Evolutionary conservation across 306 rosid species (phyloP).

Genomic region (Castanea sativa): DNA sequence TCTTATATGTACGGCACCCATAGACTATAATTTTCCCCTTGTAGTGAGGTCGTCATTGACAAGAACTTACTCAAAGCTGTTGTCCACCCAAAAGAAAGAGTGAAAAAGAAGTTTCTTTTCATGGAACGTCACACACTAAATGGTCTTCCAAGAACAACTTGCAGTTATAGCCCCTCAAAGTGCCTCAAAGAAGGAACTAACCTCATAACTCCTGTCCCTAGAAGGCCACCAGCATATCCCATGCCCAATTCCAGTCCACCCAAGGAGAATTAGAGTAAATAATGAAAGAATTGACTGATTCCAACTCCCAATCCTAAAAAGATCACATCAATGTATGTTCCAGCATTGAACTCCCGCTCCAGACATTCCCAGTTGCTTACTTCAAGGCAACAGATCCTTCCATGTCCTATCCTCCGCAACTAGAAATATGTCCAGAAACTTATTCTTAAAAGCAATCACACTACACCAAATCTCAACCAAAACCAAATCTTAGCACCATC

Average conservation of each 20-base stretch:
- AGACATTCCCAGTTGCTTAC: not conserved
- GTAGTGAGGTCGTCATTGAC: not conserved
- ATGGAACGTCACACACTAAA: not conserved
- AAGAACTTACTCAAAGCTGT: not conserved
- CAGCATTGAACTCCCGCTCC: not conserved
- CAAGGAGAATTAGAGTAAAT: not conserved
- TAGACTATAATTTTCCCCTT: too few relatives aligned
- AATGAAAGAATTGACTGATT: not conserved
- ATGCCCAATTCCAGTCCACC: not conserved
- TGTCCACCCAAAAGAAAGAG: not conserved
- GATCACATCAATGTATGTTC: not conserved
- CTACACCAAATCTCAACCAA: not conserved
- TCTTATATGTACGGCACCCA: too few relatives aligned
- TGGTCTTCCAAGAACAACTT: not conserved
- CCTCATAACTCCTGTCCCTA: not conserved
- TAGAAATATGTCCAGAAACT: not conserved
- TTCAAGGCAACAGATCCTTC: not conserved
- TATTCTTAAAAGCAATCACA: not conserved
- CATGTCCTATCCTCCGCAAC: not conserved
- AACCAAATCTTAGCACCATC: constrained; percentile 1
- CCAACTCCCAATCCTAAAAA: not conserved
- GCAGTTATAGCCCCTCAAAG: not conserved
- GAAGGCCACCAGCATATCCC: not conserved
- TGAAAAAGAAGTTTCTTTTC: too few relatives aligned
- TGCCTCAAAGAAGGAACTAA: not conserved